Evolutionary conservation across 1,284 basidiomycete genomes (phyloP).

Genomic region (Microbotryomycetes sp.): DNA sequence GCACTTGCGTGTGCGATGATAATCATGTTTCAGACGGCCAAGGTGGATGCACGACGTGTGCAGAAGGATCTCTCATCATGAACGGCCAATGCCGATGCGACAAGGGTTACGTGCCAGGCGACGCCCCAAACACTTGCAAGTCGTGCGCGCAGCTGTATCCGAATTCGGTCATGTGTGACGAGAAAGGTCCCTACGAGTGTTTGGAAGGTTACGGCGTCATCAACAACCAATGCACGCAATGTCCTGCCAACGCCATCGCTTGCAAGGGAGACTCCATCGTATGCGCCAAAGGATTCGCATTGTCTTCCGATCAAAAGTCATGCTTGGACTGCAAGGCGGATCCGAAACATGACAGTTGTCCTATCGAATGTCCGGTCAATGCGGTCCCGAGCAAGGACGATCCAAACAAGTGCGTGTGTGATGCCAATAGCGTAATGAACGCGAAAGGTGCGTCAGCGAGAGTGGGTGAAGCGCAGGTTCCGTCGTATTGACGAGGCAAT

Average conservation of each 20-base stretch:
- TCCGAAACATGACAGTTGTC: neutral
- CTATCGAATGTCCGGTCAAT: neutral
- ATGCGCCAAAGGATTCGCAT: neutral
- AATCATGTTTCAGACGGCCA: neutral
- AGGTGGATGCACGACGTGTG: neutral
- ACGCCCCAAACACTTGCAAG: neutral
- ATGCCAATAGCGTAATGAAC: no score
- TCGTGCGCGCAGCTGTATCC: neutral
- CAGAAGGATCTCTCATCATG: neutral
- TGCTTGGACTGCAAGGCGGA: neutral
- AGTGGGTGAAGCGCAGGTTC: no score
- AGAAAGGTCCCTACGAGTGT: neutral
- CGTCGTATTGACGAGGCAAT: no score
- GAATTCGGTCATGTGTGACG: neutral
- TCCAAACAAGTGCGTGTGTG: neutral
- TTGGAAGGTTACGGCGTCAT: neutral
- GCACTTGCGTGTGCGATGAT: neutral
- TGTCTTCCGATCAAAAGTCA: neutral
- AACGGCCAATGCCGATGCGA: neutral
- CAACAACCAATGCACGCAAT: neutral
- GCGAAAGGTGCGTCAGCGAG: no score
- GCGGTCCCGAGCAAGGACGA: neutral
- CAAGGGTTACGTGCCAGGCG: neutral
- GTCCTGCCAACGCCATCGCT: neutral
- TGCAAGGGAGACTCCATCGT: neutral